phyloP scores from a whole-genome alignment of 306 rosid species.

The Neltuma alba region DNA sequence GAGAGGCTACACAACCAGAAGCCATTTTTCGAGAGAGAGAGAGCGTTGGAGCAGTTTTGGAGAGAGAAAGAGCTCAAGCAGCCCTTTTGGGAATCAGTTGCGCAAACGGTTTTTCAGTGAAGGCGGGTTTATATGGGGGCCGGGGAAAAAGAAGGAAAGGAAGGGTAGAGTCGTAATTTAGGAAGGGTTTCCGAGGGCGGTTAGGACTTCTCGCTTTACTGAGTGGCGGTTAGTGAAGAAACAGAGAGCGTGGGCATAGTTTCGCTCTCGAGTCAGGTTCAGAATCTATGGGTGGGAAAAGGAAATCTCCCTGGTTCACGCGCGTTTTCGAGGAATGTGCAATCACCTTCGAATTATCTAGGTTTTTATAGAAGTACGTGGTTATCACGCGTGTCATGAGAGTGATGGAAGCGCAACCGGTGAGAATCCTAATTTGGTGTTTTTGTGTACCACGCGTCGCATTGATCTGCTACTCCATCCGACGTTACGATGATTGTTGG shows the following conservation, averaged over 20 bases:
- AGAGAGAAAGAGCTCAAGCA: conserved; percentile 5
- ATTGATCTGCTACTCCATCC: neutral
- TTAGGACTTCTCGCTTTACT: neutral
- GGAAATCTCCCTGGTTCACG: neutral
- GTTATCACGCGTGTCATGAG: neutral
- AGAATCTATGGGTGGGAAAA: conserved; percentile 12
- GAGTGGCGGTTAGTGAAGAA: neutral
- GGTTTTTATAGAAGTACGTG: neutral
- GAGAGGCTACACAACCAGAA: neutral
- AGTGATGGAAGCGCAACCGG: neutral
- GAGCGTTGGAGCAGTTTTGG: neutral
- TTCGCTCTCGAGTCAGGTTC: neutral
- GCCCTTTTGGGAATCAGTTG: conserved; percentile 1
- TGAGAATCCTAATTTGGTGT: neutral
- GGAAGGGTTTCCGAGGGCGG: neutral
- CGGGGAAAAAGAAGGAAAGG: neutral
- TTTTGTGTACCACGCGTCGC: neutral
- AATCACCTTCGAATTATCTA: neutral
- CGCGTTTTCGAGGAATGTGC: neutral
- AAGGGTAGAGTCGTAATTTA: conserved; percentile 9
- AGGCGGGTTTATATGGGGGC: conserved; percentile 23
- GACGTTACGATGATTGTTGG: too few relatives aligned
- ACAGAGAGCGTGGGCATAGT: neutral
- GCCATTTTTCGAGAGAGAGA: conserved; percentile 32
- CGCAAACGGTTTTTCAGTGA: neutral